Evolutionary conservation across 2,329 filamentous ascomycete species (phyloP).

Genomic region (Tympanopsis confertula): DNA sequence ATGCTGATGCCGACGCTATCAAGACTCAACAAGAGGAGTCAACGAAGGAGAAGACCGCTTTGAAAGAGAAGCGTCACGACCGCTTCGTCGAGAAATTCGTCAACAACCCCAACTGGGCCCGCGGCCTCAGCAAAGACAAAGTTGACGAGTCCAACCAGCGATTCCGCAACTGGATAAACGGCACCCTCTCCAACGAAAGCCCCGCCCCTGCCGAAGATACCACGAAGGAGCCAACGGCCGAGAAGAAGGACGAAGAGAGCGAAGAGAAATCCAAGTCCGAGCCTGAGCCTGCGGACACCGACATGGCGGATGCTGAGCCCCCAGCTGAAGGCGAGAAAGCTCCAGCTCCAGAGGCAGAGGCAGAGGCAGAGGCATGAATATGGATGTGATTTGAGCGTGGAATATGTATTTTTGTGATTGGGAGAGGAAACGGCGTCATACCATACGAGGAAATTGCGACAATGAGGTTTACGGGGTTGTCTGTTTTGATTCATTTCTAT

Average conservation of each 20-base stretch:
- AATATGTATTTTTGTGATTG: too few relatives aligned
- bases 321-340: not conserved
- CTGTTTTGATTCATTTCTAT: too few relatives aligned
- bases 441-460: too few relatives aligned
- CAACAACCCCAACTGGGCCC: conserved; percentile 30
- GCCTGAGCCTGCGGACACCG: too few relatives aligned
- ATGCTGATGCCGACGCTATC: too few relatives aligned
- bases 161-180: conserved; percentile 26
- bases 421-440: too few relatives aligned
- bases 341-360: not conserved
- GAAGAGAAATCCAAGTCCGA: too few relatives aligned
- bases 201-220: not conserved
- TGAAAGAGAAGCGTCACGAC: conserved; percentile 24
- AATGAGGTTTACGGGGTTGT: too few relatives aligned
- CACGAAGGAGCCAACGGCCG: not conserved
- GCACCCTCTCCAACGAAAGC: conserved; percentile 6
- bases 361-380: conserved; percentile 8
- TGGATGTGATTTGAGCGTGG: conserved; percentile 6
- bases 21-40: conserved; percentile 11
- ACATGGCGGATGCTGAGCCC: not conserved
- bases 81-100: conserved; percentile 31
- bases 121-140: conserved; percentile 28
- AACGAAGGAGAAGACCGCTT: conserved; percentile 15
- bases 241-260: too few relatives aligned
- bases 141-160: conserved; percentile 27